Percentiles rank a stretch among this genome's conserved stretches.
Conservation (phyloP, 2,329 filamentous ascomycete genomes). For the Sporothrix protearum region DNA sequence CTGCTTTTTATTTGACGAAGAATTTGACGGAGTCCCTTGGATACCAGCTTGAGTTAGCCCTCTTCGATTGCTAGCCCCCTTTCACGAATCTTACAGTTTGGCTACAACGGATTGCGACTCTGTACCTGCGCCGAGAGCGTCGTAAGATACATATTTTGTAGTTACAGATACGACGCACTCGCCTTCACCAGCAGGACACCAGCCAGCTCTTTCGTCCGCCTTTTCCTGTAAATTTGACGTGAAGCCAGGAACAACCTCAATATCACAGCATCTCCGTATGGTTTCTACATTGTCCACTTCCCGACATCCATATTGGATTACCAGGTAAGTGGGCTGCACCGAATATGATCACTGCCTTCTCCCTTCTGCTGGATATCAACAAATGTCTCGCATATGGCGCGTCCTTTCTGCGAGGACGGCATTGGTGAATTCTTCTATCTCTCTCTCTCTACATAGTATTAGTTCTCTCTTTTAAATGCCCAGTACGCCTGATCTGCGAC, state of each 20-base stretch:
- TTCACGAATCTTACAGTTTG: neutral
- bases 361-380: neutral
- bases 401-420: neutral
- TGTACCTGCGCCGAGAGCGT: neutral
- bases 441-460: no score
- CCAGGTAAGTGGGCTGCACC: neutral
- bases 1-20: neutral
- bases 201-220: neutral
- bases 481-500: neutral
- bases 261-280: neutral
- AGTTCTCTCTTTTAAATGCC: neutral
- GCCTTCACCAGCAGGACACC: neutral
- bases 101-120: neutral
- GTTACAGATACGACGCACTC: neutral
- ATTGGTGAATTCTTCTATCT: neutral
- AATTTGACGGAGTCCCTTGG: neutral
- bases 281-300: neutral
- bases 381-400: neutral
- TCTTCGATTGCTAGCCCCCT: neutral
- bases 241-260: neutral
- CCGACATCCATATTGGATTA: neutral
- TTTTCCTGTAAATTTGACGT: neutral
- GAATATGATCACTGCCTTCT: neutral
- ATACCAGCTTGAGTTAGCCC: neutral
- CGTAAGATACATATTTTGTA: neutral